These are phyloP conservation scores for Filosporella fistucella DNA, from an alignment of 495 filamentous ascomycete genomes.

Conservation along the genomic window DNA sequence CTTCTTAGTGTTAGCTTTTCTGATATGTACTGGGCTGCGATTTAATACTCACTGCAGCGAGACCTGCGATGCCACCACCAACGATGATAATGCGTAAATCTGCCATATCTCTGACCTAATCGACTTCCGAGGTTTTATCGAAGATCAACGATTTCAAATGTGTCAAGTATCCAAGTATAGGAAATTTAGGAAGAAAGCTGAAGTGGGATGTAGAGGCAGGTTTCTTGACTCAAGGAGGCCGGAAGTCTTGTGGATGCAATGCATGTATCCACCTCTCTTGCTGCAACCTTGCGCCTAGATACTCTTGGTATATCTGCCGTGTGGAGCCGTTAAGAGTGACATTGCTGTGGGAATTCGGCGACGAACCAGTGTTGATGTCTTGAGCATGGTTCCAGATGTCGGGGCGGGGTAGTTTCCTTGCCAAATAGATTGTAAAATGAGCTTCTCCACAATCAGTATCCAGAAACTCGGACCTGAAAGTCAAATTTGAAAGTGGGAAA, in stretches of 20 bases:
- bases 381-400: no score
- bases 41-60: conserved; percentile 5
- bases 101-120: neutral
- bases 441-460: neutral
- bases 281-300: no score
- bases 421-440: neutral
- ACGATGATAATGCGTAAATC: conserved; percentile 12
- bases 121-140: neutral
- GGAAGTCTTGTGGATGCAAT: neutral
- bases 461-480: neutral
- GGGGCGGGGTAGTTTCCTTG: no score
- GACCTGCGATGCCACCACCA: conserved; percentile 12
- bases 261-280: neutral
- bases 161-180: neutral
- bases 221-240: neutral
- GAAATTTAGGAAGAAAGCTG: neutral
- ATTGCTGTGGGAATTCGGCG: no score
- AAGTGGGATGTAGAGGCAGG: neutral
- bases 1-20: neutral
- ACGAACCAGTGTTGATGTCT: no score
- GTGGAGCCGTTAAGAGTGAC: no score
- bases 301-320: no score
- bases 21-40: neutral
- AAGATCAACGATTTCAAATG: neutral
- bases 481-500: neutral